Conservation (phyloP, 2,329 filamentous ascomycete genomes). For the Diaporthe citrichinensis region DNA sequence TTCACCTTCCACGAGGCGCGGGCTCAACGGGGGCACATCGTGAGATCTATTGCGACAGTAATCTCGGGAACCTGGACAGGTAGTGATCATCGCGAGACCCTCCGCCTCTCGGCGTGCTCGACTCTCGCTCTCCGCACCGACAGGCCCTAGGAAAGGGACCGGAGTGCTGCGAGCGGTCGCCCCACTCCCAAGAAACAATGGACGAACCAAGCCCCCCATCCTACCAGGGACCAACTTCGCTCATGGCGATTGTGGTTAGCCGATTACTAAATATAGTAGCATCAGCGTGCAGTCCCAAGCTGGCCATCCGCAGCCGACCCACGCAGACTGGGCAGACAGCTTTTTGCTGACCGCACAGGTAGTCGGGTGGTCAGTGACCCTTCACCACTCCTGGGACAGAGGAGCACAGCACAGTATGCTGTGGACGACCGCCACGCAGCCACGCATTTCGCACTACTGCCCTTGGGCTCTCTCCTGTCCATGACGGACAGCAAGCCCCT, state of each 20-base stretch:
- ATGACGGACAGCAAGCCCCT: slow-evolving; percentile 33
- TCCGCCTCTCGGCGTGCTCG: slow-evolving; percentile 5
- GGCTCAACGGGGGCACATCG: slow-evolving; percentile 26
- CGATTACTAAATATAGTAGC: slow-evolving; percentile 31
- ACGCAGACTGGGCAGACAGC: slow-evolving; percentile 19
- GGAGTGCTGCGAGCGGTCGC: slow-evolving; percentile 23
- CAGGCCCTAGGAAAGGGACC: slow-evolving; percentile 21
- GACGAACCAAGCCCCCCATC: slow-evolving; percentile 28
- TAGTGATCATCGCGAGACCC: slow-evolving; percentile 30
- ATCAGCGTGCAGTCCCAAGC: slow-evolving; percentile 30
- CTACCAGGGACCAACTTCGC: slow-evolving; percentile 23
- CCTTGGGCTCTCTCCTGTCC: slow-evolving; percentile 21
- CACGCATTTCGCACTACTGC: slow-evolving; percentile 37
- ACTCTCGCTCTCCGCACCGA: slow-evolving; percentile 16
- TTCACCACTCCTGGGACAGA: slow-evolving; percentile 17
- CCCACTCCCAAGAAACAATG: slow-evolving; percentile 29
- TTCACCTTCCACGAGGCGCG: slow-evolving; percentile 18
- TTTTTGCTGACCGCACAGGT: slow-evolving; percentile 8
- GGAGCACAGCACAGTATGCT: slow-evolving; percentile 22
- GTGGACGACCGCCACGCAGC: slow-evolving; percentile 35
- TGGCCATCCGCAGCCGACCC: slow-evolving; percentile 22
- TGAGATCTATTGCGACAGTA: slow-evolving; percentile 33
- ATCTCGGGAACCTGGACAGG: slow-evolving; percentile 23
- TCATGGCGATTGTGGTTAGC: slow-evolving; percentile 18
- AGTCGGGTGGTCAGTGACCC: slow-evolving; percentile 6